Evolutionary conservation across 2,329 filamentous ascomycete genomes (phyloP).

Genomic region (Aquanectria penicillioides): DNA sequence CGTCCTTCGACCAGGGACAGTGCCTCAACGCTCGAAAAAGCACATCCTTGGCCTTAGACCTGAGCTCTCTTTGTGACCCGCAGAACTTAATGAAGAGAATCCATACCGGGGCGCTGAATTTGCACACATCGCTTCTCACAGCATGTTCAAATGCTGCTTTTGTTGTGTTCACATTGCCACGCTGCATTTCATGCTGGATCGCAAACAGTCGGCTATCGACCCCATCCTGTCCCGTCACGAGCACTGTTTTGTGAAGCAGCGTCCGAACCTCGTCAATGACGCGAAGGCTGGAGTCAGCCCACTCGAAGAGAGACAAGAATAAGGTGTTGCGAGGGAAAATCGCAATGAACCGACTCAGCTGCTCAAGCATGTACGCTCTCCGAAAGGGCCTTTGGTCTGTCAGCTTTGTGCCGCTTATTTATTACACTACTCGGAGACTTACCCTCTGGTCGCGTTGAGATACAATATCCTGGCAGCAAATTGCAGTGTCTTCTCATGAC

Average conservation of each 20-base stretch:
- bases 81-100: conserved; percentile 61
- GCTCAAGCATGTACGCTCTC: conserved; percentile 70
- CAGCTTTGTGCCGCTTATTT: conserved; percentile 21
- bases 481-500: conserved; percentile 76
- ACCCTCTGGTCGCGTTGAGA: conserved; percentile 70
- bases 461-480: conserved; percentile 72
- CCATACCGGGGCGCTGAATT: conserved; percentile 58
- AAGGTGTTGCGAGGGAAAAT: conserved; percentile 80
- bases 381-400: conserved; percentile 67
- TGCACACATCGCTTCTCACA: conserved; percentile 52
- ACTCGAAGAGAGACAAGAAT: conserved; percentile 77
- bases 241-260: conserved; percentile 65
- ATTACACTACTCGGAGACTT: conserved; percentile 33
- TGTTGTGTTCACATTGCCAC: conserved; percentile 60
- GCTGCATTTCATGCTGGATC: conserved; percentile 60
- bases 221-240: conserved; percentile 52
- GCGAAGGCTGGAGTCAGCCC: conserved; percentile 76
- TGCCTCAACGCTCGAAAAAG: conserved; percentile 59
- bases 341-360: conserved; percentile 68
- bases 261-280: conserved; percentile 82
- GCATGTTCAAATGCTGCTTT: conserved; percentile 64
- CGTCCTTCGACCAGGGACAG: conserved; percentile 60
- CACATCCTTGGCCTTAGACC: conserved; percentile 56
- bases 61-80: conserved; percentile 48
- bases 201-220: conserved; percentile 59